Evolutionary conservation across 202 grass and related monocot genomes (phyloP).

Genomic region (Sporobolus alterniflorus): DNA sequence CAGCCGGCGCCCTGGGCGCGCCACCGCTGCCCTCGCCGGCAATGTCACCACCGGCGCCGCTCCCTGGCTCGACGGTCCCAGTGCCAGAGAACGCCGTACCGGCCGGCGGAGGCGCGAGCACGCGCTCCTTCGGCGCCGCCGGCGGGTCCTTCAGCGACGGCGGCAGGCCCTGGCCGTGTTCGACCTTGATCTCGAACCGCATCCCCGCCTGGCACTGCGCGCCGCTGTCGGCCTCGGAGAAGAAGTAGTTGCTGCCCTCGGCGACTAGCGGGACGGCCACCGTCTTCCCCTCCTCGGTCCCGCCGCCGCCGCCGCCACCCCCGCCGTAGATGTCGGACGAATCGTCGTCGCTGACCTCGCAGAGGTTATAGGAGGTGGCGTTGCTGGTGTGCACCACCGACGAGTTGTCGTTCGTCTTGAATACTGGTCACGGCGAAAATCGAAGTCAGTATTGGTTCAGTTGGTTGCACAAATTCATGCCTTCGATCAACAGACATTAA

Average conservation of each 20-base stretch:
- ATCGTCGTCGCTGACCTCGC: conserved; percentile 58
- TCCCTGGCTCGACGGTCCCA: neutral
- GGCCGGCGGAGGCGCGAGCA: conserved; percentile 45
- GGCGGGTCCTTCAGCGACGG: conserved; percentile 45
- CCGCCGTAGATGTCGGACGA: conserved; percentile 37
- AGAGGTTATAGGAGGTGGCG: conserved; percentile 57
- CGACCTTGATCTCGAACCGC: conserved; percentile 77
- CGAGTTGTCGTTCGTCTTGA: conserved; percentile 84
- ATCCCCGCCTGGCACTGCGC: conserved; percentile 79
- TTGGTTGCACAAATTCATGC: neutral
- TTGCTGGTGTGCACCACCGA: conserved; percentile 66
- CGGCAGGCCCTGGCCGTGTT: conserved; percentile 67
- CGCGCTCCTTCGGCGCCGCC: conserved; percentile 23
- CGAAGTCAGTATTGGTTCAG: neutral
- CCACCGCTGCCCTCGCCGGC: conserved; percentile 30
- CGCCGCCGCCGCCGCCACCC: conserved; percentile 24
- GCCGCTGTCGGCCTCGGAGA: conserved; percentile 64
- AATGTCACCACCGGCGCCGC: neutral
- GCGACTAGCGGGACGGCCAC: conserved; percentile 34
- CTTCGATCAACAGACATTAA: neutral
- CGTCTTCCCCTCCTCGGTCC: neutral
- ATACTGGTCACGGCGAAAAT: conserved; percentile 46
- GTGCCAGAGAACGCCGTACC: conserved; percentile 28
- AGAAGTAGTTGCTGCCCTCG: conserved; percentile 77
- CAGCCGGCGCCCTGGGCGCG: neutral